Conservation (phyloP, 768 basidiomycete species). For the Rhizopogon salebrosus region DNA sequence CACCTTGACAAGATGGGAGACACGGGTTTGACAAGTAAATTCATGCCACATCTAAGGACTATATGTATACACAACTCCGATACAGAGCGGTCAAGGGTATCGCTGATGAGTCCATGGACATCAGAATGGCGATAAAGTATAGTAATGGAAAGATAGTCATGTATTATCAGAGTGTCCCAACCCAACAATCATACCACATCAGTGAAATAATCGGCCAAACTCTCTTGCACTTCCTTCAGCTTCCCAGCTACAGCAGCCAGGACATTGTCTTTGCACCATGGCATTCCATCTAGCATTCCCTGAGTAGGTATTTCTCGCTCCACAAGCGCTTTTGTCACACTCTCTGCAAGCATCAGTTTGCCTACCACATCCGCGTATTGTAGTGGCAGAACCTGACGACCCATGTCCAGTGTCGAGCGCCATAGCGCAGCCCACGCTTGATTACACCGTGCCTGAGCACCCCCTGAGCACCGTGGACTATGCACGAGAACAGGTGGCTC, state of each 20-base stretch:
- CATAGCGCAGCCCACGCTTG: conserved; percentile 42
- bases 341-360: conserved; percentile 42
- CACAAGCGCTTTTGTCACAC: conserved; percentile 40
- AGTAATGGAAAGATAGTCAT: no score
- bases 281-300: conserved; percentile 37
- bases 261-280: conserved; percentile 40
- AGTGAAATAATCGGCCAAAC: conserved; percentile 41
- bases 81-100: background rate
- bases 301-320: conserved; percentile 37
- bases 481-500: conserved; percentile 40
- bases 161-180: background rate
- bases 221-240: conserved; percentile 42
- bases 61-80: background rate
- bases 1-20: no score
- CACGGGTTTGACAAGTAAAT: no score
- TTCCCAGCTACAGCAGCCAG: conserved; percentile 37
- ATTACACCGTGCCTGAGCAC: conserved; percentile 35
- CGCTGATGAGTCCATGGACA: background rate
- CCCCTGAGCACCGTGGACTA: conserved; percentile 33
- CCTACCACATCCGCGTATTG: conserved; percentile 42
- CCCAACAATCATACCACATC: conserved; percentile 28
- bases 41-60: no score
- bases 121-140: background rate
- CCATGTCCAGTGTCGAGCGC: conserved; percentile 37
- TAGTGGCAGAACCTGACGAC: conserved; percentile 33